phyloP scores from a whole-genome alignment of 441 rosid species.

The Pelargonium citronellum region DNA sequence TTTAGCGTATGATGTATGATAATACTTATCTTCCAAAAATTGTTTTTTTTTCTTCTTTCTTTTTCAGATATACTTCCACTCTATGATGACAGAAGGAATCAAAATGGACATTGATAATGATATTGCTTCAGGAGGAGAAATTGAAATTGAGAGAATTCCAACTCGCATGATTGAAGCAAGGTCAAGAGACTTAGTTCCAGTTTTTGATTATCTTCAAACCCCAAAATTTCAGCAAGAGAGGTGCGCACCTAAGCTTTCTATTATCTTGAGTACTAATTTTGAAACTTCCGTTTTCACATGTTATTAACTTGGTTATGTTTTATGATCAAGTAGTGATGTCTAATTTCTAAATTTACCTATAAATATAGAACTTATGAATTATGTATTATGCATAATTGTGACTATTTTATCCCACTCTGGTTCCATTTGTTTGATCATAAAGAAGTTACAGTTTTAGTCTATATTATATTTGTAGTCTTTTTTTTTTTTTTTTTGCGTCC shows the following conservation, averaged over 20 bases:
- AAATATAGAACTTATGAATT: no score
- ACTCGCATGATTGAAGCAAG: conserved; percentile 57
- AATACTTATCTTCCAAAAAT: neutral
- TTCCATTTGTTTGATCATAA: no score
- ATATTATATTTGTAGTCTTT: no score
- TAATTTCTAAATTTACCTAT: no score
- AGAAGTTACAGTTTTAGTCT: no score
- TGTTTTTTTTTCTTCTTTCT: neutral
- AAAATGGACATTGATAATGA: conserved; percentile 33
- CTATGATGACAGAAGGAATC: conserved; percentile 32
- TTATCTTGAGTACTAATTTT: conserved; percentile 9
- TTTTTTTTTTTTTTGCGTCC: no score
- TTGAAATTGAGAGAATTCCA: conserved; percentile 58
- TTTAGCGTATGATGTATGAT: conserved; percentile 5
- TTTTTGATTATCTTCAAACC: conserved; percentile 42
- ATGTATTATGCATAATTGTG: no score
- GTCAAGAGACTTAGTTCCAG: conserved; percentile 64
- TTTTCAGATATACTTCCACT: conserved; percentile 58
- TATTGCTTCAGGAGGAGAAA: conserved; percentile 47
- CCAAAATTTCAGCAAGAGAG: conserved; percentile 42
- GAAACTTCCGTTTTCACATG: neutral
- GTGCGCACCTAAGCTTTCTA: conserved; percentile 27
- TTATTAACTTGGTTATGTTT: neutral
- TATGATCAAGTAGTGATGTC: neutral
- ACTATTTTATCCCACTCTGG: no score